These are phyloP conservation scores for Silene uniflora DNA, from an alignment of 148 eudicot genomes.

Conservation along the genomic window DNA sequence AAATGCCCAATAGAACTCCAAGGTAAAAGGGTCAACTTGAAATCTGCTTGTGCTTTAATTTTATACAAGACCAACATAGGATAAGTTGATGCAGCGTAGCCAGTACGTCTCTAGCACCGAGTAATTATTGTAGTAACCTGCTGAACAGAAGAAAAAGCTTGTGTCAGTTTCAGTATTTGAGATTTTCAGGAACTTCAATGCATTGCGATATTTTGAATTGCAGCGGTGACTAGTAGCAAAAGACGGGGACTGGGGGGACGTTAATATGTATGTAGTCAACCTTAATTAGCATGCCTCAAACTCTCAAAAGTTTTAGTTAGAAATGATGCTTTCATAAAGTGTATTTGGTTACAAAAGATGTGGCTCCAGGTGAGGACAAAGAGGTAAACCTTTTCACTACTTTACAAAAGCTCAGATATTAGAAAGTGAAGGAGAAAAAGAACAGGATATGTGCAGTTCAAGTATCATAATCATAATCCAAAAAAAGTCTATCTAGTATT, in stretches of 20 bases:
- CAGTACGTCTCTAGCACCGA: slow-evolving; percentile 1
- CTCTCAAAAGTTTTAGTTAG: slow-evolving; percentile 11
- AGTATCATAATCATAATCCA: slow-evolving; percentile 20
- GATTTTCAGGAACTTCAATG: background rate
- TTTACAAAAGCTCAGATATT: slow-evolving; percentile 15
- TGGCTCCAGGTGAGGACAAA: slow-evolving; percentile 16
- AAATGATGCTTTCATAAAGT: slow-evolving; percentile 6
- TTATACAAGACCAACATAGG: slow-evolving; percentile 9
- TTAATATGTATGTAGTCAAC: background rate
- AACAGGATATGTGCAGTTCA: slow-evolving; percentile 4
- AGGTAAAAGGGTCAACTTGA: slow-evolving; percentile 15
- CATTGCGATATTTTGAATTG: background rate
- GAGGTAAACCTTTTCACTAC: slow-evolving; percentile 10
- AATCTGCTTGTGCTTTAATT: slow-evolving; percentile 14
- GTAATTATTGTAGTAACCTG: slow-evolving; percentile 15
- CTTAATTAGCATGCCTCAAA: background rate
- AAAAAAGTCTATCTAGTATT: slow-evolving; percentile 14
- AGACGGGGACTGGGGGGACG: background rate
- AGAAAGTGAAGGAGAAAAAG: slow-evolving; percentile 4
- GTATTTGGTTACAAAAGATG: background rate
- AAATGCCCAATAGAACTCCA: slow-evolving; percentile 20
- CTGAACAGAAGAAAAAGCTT: slow-evolving; percentile 2
- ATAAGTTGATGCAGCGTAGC: slow-evolving; percentile 9
- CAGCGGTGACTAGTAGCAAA: too few relatives aligned
- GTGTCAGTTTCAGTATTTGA: background rate